Percentiles rank a stretch among this genome's conserved stretches.
Evolutionary conservation across 2,329 filamentous ascomycete species (phyloP).

Genomic region (Sarocladium strictum): DNA sequence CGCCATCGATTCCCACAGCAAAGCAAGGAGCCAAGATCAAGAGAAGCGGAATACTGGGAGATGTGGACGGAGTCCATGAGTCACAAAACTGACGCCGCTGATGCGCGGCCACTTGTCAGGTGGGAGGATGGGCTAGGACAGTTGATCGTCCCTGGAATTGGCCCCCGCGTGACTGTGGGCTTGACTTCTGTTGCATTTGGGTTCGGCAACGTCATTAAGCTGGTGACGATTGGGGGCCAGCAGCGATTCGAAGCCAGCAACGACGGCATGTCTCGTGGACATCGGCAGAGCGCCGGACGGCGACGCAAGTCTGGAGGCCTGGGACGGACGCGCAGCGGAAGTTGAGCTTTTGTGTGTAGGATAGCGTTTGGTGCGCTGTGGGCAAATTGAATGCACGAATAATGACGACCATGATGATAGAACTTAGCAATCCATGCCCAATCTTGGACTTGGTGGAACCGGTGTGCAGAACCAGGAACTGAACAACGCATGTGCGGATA

Average conservation of each 20-base stretch:
- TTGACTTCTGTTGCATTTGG: slow-evolving; percentile 61
- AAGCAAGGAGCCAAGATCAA: slow-evolving; percentile 11
- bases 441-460: no score
- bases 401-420: background rate
- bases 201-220: slow-evolving; percentile 67
- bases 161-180: slow-evolving; percentile 59
- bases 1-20: slow-evolving; percentile 23
- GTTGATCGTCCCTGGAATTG: slow-evolving; percentile 59
- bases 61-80: slow-evolving; percentile 47
- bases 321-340: background rate
- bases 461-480: no score
- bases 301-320: slow-evolving; percentile 26
- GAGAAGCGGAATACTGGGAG: slow-evolving; percentile 40
- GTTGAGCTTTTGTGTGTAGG: background rate
- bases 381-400: background rate
- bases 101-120: slow-evolving; percentile 38
- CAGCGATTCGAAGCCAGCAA: slow-evolving; percentile 52
- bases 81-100: slow-evolving; percentile 36
- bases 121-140: slow-evolving; percentile 38
- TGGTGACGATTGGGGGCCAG: slow-evolving; percentile 57
- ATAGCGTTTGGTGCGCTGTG: background rate
- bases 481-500: no score
- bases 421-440: background rate
- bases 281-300: slow-evolving; percentile 29
- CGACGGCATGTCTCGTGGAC: slow-evolving; percentile 23